phyloP scores from a whole-genome alignment of 2,329 filamentous ascomycete species.

The Nannizziopsis arthrosporioides region DNA sequence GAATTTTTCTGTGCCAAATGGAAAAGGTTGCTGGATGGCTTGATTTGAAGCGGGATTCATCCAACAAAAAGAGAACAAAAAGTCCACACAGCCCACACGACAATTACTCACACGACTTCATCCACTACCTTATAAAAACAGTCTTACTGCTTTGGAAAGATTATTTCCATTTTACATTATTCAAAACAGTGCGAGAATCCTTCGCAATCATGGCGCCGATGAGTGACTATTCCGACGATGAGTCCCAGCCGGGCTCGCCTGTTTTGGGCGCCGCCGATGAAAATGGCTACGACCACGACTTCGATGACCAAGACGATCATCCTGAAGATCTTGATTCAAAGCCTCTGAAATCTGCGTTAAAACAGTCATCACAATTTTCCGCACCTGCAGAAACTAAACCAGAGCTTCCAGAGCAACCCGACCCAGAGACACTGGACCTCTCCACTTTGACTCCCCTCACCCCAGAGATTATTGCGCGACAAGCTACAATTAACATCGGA shows the following conservation, averaged over 20 bases:
- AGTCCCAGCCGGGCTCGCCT: conserved; percentile 46
- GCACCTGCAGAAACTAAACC: conserved; percentile 48
- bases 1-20: too few species aligned
- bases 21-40: too few species aligned
- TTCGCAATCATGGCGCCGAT: conserved; percentile 42
- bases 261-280: conserved; percentile 35
- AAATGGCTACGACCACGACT: conserved; percentile 49
- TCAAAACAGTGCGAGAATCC: neutral
- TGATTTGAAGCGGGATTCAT: too few species aligned
- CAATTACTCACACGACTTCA: neutral
- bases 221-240: conserved; percentile 45
- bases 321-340: conserved; percentile 49
- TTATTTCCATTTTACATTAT: neutral
- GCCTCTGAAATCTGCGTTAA: conserved; percentile 72
- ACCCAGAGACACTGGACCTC: conserved; percentile 79
- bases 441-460: conserved; percentile 70
- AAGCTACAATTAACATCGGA: conserved; percentile 98
- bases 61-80: too few species aligned
- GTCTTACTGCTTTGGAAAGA: too few species aligned
- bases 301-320: conserved; percentile 57
- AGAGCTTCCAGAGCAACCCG: conserved; percentile 75
- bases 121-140: neutral
- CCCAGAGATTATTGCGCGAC: conserved; percentile 91
- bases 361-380: conserved; percentile 48
- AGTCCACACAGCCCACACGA: too few species aligned